phyloP scores from a whole-genome alignment of 1,284 basidiomycete genomes.

The Coniferiporia sulphurascens region DNA sequence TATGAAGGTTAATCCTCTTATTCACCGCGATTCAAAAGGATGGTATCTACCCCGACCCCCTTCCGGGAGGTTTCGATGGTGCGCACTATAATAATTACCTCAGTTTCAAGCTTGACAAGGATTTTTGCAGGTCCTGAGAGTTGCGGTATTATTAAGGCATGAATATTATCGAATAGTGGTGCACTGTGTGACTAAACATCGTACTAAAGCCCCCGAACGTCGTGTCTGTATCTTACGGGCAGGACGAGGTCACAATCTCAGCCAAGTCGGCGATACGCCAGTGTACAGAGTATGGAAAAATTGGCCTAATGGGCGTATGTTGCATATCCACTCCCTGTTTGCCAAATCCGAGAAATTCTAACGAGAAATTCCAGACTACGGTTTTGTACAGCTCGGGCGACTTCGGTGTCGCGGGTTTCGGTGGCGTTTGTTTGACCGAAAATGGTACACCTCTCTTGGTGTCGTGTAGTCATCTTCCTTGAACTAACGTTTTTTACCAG shows the following conservation, averaged over 20 bases:
- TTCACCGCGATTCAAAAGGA: slow-evolving; percentile 30
- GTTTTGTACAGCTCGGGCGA: slow-evolving; percentile 33
- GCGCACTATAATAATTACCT: slow-evolving; percentile 12
- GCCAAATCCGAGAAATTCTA: neutral
- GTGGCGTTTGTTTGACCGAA: neutral
- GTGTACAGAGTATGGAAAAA: slow-evolving; percentile 39
- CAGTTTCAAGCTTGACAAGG: slow-evolving; percentile 1
- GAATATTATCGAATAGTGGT: neutral
- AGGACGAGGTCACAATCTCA: slow-evolving; percentile 33
- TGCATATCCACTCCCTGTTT: neutral
- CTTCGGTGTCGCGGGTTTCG: slow-evolving; percentile 29
- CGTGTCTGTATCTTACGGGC: slow-evolving; percentile 37
- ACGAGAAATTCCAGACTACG: slow-evolving; percentile 21
- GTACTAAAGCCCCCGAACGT: slow-evolving; percentile 30
- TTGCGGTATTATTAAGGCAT: slow-evolving; percentile 33
- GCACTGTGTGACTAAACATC: neutral
- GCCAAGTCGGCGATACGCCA: slow-evolving; percentile 35
- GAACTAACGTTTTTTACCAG: neutral
- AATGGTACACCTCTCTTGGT: neutral
- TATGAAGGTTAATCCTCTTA: slow-evolving; percentile 15
- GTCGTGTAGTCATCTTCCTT: too few species aligned
- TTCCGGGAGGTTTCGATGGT: slow-evolving; percentile 40
- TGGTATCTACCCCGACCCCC: slow-evolving; percentile 48
- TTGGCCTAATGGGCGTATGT: slow-evolving; percentile 29
- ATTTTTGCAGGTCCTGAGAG: slow-evolving; percentile 26